These are phyloP conservation scores for Corylus americana DNA, from an alignment of 306 rosid genomes.

Conservation along the genomic window DNA sequence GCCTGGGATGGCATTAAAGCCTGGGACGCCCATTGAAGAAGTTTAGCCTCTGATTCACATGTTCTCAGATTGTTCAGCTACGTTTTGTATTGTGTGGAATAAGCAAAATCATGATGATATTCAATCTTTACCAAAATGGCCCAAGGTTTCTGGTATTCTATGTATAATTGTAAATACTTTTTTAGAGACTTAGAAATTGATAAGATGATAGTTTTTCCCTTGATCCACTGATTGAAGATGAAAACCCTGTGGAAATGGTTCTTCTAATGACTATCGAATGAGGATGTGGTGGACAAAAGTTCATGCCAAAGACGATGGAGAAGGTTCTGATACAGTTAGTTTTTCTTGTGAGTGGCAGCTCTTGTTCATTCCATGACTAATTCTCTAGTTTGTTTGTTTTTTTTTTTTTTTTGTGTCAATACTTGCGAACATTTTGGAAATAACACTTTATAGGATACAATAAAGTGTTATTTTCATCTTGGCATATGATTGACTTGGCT, in stretches of 20 bases:
- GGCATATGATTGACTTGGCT: too few species aligned
- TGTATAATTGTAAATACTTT: background rate
- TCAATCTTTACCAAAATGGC: background rate
- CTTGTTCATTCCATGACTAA: conserved; percentile 2
- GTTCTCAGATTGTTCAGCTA: conserved; percentile 2
- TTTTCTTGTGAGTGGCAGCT: conserved; percentile 1
- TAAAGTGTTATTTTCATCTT: background rate
- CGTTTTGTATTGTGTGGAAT: background rate
- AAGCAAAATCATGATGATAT: background rate
- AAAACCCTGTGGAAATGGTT: conserved; percentile 87
- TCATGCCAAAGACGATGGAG: conserved; percentile 89
- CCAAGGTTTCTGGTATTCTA: background rate
- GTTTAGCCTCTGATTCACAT: conserved; percentile 38
- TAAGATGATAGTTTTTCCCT: background rate
- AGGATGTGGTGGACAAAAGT: conserved; percentile 97
- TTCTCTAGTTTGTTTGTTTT: background rate
- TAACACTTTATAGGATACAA: background rate
- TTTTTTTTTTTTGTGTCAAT: background rate
- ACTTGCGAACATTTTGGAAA: background rate
- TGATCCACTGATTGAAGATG: conserved; percentile 70
- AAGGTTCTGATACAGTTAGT: conserved; percentile 46
- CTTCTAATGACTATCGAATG: conserved; percentile 99
- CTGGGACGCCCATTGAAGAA: conserved; percentile 77
- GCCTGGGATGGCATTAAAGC: conserved; percentile 84
- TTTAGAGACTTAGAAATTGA: conserved; percentile 1